These are phyloP conservation scores for Ogataea wickerhamii DNA, from an alignment of 805 yeast genomes.

Conservation along the genomic window DNA sequence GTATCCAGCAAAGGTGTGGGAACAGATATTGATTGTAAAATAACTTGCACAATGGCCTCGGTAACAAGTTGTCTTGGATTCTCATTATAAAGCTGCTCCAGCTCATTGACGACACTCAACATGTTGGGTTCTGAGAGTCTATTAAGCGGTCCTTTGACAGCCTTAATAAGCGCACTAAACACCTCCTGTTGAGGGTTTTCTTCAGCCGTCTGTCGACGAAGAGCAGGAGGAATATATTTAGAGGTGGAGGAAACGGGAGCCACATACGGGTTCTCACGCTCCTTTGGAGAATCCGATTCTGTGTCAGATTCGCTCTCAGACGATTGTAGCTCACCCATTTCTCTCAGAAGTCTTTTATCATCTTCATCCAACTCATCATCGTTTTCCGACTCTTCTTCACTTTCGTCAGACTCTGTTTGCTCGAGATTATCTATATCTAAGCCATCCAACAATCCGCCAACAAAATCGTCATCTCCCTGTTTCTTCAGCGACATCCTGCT, in stretches of 20 bases:
- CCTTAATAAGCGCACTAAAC: slow-evolving; percentile 47
- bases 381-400: slow-evolving; percentile 10
- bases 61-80: slow-evolving; percentile 81
- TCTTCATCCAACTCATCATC: slow-evolving; percentile 28
- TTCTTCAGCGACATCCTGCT: slow-evolving; percentile 51
- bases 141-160: slow-evolving; percentile 80
- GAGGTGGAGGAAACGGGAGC: slow-evolving; percentile 48
- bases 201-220: slow-evolving; percentile 52
- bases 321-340: slow-evolving; percentile 31
- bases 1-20: slow-evolving; percentile 72
- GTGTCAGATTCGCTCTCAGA: slow-evolving; percentile 26
- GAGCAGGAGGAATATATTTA: slow-evolving; percentile 83
- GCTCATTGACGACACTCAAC: slow-evolving; percentile 61
- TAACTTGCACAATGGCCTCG: slow-evolving; percentile 57
- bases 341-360: slow-evolving; percentile 28
- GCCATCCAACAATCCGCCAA: slow-evolving; percentile 83
- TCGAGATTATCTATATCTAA: slow-evolving; percentile 43
- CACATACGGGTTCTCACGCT: slow-evolving; percentile 71
- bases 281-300: slow-evolving; percentile 35
- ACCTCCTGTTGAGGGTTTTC: slow-evolving; percentile 39
- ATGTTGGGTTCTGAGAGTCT: slow-evolving; percentile 87
- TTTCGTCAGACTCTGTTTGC: not conserved
- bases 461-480: slow-evolving; percentile 63
- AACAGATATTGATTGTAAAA: slow-evolving; percentile 59
- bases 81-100: slow-evolving; percentile 57